Evolutionary conservation across 495 filamentous ascomycete genomes (phyloP).

Genomic region (Glutinoglossum americanum): DNA sequence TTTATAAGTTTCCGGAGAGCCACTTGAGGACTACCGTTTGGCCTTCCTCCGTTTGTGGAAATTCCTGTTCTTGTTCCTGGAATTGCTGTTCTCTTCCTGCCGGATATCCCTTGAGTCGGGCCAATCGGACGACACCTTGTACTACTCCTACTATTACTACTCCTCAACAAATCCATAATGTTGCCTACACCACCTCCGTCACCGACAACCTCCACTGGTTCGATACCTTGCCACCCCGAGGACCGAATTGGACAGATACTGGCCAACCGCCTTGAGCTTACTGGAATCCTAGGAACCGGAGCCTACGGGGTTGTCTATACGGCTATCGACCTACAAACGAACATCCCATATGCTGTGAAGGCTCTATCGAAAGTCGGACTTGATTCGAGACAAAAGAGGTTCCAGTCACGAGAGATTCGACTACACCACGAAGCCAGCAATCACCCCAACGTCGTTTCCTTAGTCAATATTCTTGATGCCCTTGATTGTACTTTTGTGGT

Average conservation of each 20-base stretch:
- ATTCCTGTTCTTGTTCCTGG: not conserved
- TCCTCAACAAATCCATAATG: conserved; percentile 14
- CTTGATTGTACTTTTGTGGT: conserved; percentile 90
- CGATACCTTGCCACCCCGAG: conserved; percentile 36
- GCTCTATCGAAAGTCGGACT: conserved; percentile 81
- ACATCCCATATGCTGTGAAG: conserved; percentile 81
- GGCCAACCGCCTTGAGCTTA: conserved; percentile 63
- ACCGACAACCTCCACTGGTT: conserved; percentile 22
- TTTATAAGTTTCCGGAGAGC: not conserved
- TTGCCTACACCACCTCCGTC: conserved; percentile 41
- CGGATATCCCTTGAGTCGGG: not conserved
- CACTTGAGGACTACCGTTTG: not conserved
- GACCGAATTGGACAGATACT: conserved; percentile 71
- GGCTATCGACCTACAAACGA: conserved; percentile 68
- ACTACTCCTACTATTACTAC: not conserved
- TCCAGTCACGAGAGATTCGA: conserved; percentile 83
- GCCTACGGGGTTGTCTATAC: conserved; percentile 96
- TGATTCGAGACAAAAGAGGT: conserved; percentile 68
- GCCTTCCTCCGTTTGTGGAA: no score
- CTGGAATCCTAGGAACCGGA: conserved; percentile 70
- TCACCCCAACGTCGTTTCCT: conserved; percentile 83
- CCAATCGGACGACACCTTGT: no score
- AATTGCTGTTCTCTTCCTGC: not conserved
- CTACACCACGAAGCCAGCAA: conserved; percentile 73
- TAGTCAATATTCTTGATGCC: conserved; percentile 85